A percentile compares a stretch with the other conserved stretches of the same genome.
Evolutionary conservation across 208 protist genomes (phyloP).

Genomic region (Wallacemonas collosoma): DNA sequence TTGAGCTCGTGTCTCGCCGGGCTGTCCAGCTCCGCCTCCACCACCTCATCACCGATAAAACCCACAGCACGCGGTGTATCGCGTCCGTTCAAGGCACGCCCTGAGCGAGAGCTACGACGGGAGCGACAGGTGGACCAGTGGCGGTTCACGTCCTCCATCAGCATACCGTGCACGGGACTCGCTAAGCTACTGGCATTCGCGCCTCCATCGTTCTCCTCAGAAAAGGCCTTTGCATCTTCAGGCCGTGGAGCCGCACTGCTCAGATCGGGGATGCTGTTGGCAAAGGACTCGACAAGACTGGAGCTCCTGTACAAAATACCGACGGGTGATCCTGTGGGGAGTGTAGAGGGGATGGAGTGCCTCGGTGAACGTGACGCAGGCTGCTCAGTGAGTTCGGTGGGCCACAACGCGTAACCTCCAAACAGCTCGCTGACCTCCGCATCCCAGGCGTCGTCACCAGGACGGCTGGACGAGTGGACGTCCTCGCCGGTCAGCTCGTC

Average conservation of each 20-base stretch:
- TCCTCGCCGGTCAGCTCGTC: background rate
- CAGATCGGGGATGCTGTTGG: background rate
- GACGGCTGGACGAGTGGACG: background rate
- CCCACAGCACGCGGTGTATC: background rate
- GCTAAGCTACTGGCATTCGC: background rate
- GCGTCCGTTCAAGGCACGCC: background rate
- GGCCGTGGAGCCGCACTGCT: background rate
- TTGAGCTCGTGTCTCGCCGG: background rate
- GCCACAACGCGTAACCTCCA: background rate
- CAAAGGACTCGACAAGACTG: background rate
- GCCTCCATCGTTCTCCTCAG: background rate
- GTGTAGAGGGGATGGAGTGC: background rate
- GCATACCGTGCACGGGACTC: background rate
- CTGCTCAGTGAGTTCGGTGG: background rate
- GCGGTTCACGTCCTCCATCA: background rate
- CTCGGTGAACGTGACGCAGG: background rate
- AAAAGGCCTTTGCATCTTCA: background rate
- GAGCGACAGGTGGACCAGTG: background rate
- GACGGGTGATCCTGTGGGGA: background rate
- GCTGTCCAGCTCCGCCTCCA: background rate
- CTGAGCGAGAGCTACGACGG: background rate
- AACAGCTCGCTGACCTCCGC: background rate
- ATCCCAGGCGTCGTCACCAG: background rate
- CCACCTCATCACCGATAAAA: constrained; percentile 7
- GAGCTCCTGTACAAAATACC: background rate